Base-by-base conservation (phyloP, 345 rosid genomes). In the Geranium rotundifolium region DNA sequence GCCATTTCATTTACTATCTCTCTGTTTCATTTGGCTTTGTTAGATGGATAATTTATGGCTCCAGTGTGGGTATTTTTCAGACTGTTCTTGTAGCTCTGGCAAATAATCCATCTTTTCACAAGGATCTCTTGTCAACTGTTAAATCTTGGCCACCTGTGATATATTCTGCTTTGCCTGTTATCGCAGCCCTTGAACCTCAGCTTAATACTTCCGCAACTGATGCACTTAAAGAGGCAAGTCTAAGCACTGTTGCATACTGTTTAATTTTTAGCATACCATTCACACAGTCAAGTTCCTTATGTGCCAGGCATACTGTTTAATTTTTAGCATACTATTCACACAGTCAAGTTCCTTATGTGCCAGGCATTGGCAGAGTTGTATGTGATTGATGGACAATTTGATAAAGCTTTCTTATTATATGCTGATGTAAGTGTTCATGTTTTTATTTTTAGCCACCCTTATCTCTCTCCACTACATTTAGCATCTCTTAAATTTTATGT, bases 71-170 rank as follows among this genome's bases (percentile, higher is more conserved):
- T 46, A 46, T 23, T 7, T 46, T 67, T 19, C 77, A 95, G 99
- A 96, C 86, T 77, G 92, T 96, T 66, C 95, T 95, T 60, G 99
- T 88, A 64, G 96, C 99, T 57, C 75, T 95, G 75, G 99, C 99
- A 59, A 95, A 97, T 73, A 90, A 88, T 80, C 81, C 92, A 10
- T 80, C 83, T 46, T 82, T 76, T 74, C 97, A 90, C 69, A 80
- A 71, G 76, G 89, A 88, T 75, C 93, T 95, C 64, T 72, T 95
- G 66, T 81, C 95, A 73, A 85, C 96, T 60, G 93, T 95, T 62
- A 95, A 86, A 77, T 84, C 87, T 63, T 95, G 99, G 99, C 99
- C 99, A 27, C 76, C 81, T 73, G 69, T 75, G 63, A 71, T 95
- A 66, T 95, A 88, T 82, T 86, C 96, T 66, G 79, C 89, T 59